These are phyloP conservation scores for Colletotrichum siamense DNA, from an alignment of 2,329 filamentous ascomycete genomes.

Conservation along the genomic window DNA sequence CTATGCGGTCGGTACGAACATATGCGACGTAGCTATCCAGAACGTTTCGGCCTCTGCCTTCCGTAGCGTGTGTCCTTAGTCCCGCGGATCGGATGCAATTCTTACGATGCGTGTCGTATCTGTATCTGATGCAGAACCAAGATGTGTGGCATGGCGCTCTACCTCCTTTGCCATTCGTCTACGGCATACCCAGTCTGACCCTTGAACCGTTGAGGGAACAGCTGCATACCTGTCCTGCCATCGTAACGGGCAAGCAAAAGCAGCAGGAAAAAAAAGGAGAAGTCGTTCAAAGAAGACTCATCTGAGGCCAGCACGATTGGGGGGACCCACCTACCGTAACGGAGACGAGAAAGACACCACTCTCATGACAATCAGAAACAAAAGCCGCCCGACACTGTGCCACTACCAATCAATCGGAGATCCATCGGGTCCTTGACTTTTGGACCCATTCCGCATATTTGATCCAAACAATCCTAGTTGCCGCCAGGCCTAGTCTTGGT, in stretches of 20 bases:
- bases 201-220: not conserved
- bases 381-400: conserved; percentile 17
- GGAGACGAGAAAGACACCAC: not conserved
- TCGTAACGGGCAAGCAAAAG: not conserved
- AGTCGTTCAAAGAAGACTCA: conserved; percentile 22
- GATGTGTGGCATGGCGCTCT: not conserved
- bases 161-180: not conserved
- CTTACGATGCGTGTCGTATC: not conserved
- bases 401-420: conserved; percentile 19
- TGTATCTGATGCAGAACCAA: not conserved
- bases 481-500: conserved; percentile 21
- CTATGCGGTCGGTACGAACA: not conserved
- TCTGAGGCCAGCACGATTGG: conserved; percentile 9
- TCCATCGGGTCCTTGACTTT: conserved; percentile 8
- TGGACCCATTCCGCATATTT: conserved; percentile 19
- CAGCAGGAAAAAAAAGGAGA: not conserved
- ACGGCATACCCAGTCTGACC: not conserved
- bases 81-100: not conserved
- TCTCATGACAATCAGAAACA: conserved; percentile 19
- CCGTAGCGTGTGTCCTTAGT: not conserved
- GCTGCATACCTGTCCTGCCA: not conserved
- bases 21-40: not conserved
- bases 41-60: not conserved
- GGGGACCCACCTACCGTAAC: not conserved
- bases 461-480: conserved; percentile 21